Evolutionary conservation across 257 asterid genomes (phyloP), one percentile per base, ranked within the genome.

Genomic region (Thymus mandschuricus): DNA sequence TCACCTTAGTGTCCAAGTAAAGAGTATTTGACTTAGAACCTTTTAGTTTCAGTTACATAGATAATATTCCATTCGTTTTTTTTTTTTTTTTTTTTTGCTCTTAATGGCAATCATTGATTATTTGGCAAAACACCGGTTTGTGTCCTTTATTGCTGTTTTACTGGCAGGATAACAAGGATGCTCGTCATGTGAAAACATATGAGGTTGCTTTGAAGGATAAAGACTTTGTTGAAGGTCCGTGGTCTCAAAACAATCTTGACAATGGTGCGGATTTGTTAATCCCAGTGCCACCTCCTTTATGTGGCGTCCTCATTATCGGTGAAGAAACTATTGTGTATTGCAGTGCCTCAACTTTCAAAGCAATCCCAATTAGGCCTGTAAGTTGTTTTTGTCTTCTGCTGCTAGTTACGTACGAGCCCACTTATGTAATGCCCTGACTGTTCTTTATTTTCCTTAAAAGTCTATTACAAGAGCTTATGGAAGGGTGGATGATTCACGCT

Each of bases 161-260:
- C 73, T 79, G 76, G 70, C 85, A 92, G 98, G 98, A 92, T 81
- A 89, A 89, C 82, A 88, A 86, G 84, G 96, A 89, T 31, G 96
- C 93, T 58, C 98, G 98, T 51, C 98, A 92, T 75, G 86, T 86
- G 76, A 89, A 92, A 84, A 92, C 98, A 4, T 92, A 92, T 69
- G 98, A 92, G 81, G 95, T 92, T 60, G 86, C 92, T 57, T 78
- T 89, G 87, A 89, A 87, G 81, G 96, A 92, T 79, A 89, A 89
- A 81, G 96, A 88, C 84, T 92, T 92, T 82, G 84, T 85, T 73
- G 98, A 92, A 85, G 98, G 98, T 63, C 96, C 98, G 46, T 92
- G 96, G 98, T 88, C 96, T 76, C 98, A 85, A 77, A 89, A 85
- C 81, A 92, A 92, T 86, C 98, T 92, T 76, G 96, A 89, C 81